Conservation (phyloP, 2,329 filamentous ascomycete species). For the Pseudogymnoascus sp. region DNA sequence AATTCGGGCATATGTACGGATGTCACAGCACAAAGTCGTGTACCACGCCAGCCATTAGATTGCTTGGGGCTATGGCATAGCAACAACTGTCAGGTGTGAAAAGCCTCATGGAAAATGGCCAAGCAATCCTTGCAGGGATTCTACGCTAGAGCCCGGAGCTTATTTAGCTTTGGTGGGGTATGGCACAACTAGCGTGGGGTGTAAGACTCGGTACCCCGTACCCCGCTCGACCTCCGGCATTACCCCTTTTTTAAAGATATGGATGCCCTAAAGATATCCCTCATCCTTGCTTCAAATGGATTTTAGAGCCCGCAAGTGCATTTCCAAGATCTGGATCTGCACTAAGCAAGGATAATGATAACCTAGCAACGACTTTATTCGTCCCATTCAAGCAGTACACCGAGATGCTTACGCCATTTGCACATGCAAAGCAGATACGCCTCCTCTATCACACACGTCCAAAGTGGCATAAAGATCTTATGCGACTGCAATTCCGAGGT, state of each 20-base stretch:
- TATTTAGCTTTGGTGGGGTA: neutral
- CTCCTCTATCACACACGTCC: conserved; percentile 19
- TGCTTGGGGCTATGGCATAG: too few species aligned
- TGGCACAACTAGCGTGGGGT: neutral
- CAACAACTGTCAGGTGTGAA: too few species aligned
- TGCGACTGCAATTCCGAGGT: conserved; percentile 13
- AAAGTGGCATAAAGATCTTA: conserved; percentile 22
- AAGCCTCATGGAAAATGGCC: too few species aligned
- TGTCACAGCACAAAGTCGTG: too few species aligned
- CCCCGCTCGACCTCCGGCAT: neutral
- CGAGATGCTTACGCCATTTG: neutral
- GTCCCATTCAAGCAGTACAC: neutral
- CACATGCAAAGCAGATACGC: conserved; percentile 21
- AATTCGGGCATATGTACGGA: neutral
- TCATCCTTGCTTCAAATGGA: neutral
- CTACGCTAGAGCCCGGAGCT: neutral
- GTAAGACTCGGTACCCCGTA: neutral
- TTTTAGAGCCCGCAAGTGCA: neutral
- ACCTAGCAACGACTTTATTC: neutral
- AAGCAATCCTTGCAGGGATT: neutral
- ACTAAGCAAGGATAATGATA: neutral
- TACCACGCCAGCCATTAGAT: too few species aligned
- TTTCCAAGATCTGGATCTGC: neutral
- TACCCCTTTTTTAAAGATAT: neutral
- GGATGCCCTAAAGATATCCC: neutral